A percentile compares a stretch with the other conserved stretches of the same genome.
phyloP scores from a whole-genome alignment of 345 rosid species.

The Gossypium sturtianum region DNA sequence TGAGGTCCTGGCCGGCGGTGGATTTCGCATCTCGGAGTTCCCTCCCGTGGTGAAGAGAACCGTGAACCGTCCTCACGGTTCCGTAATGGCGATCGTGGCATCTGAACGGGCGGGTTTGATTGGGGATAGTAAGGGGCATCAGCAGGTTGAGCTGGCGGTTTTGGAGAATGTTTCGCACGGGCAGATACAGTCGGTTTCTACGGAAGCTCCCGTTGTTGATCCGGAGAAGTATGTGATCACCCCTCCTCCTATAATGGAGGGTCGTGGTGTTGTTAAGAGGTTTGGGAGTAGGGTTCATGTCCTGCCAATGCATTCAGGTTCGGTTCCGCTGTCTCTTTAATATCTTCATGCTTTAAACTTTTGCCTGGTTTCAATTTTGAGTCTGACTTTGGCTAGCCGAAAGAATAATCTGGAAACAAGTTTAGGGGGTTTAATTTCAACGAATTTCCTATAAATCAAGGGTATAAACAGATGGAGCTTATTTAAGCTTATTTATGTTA shows the following conservation, averaged over 20 bases:
- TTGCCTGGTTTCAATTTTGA: neutral
- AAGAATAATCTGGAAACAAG: neutral
- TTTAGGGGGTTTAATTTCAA: neutral
- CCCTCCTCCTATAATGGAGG: slow-evolving; percentile 80
- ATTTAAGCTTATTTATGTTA: neutral
- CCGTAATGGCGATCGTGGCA: slow-evolving; percentile 51
- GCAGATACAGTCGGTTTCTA: slow-evolving; percentile 76
- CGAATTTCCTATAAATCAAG: neutral
- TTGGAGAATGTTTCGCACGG: slow-evolving; percentile 60
- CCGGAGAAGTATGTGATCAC: slow-evolving; percentile 59
- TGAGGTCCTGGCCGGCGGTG: slow-evolving; percentile 51
- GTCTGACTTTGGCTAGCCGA: neutral
- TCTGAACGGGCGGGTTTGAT: slow-evolving; percentile 54
- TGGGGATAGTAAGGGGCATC: slow-evolving; percentile 46
- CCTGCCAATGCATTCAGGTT: slow-evolving; percentile 97
- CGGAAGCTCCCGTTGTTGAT: slow-evolving; percentile 43
- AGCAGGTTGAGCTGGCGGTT: slow-evolving; percentile 30
- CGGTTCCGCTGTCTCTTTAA: neutral
- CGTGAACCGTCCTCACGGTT: slow-evolving; percentile 73
- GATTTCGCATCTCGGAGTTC: slow-evolving; percentile 68
- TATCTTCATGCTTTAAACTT: neutral
- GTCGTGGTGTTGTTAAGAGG: slow-evolving; percentile 75
- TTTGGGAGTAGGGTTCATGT: slow-evolving; percentile 66
- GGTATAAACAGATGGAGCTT: neutral
- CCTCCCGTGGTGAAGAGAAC: slow-evolving; percentile 52